Evolutionary conservation across 441 rosid genomes (phyloP).

Genomic region (Biscutella laevigata): DNA sequence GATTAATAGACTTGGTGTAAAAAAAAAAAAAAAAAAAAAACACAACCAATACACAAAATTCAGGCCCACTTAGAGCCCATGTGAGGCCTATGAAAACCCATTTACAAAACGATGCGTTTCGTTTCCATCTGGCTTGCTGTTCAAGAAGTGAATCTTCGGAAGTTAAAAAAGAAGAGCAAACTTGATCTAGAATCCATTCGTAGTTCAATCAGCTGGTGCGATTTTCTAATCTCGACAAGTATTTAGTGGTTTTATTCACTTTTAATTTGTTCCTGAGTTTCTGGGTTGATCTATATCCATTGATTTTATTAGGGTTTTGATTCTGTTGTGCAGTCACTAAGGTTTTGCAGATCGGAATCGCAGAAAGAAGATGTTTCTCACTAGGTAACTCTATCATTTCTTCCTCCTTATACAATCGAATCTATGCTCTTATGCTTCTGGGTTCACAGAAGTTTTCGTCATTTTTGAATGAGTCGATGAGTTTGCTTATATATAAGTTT

Average conservation of each 20-base stretch:
- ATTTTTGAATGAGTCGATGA: not conserved
- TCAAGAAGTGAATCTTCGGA: constrained; percentile 22
- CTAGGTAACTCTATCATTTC: constrained; percentile 33
- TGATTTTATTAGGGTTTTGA: constrained; percentile 12
- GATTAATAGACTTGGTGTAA: no score
- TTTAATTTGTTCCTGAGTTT: not conserved
- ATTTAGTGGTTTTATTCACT: not conserved
- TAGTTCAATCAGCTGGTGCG: constrained; percentile 13
- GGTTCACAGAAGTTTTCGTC: not conserved
- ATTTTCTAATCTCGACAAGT: not conserved
- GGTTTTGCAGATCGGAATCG: constrained; percentile 25
- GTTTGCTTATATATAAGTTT: not conserved
- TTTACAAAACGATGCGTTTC: constrained; percentile 4
- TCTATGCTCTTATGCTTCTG: constrained; percentile 1
- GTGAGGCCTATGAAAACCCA: constrained; percentile 7
- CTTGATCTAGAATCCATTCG: constrained; percentile 10
- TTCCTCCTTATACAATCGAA: not conserved
- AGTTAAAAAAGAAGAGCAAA: constrained; percentile 3
- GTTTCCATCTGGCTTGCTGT: constrained; percentile 20
- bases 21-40: no score
- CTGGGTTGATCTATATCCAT: not conserved
- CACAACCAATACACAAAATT: no score
- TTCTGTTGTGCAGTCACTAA: constrained; percentile 3
- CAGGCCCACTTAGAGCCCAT: no score
- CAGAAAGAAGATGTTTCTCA: constrained; percentile 51